Evolutionary conservation across 2,329 filamentous ascomycete species (phyloP), one percentile per base, ranked within the genome.

Genomic region (Sporothrix dimorphospora): DNA sequence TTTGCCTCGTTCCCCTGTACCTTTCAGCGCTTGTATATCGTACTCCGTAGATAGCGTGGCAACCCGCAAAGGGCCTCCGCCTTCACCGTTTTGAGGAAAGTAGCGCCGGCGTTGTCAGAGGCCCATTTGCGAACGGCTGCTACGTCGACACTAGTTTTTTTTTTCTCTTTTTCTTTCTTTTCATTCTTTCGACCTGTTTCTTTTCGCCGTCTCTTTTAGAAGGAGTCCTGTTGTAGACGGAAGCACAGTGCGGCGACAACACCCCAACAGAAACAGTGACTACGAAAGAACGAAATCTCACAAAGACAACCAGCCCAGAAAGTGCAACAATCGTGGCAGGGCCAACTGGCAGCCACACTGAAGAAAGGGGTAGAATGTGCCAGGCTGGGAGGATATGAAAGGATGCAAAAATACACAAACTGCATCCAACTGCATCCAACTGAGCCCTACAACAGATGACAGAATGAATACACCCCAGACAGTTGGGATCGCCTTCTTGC

Each of bases 121-220:
- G n/a, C 11, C 34, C 3, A 38, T 8, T 38, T 38, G 21, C 51
- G 51, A 27, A 30, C 21, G 55, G 55, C 16, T 59, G 55, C 55
- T 16, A 59, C 55, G 27, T 38, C 30, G 16, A 59, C 30, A 59
- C 55, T 34, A 59, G 55, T 63, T 42, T 63, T 24, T 40, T 38
- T 38, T 38, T 21, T 11, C 19, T 21, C 19, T 27, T 45, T 45
- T 45, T 27, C 47, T 21, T 8, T 21, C n/a, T 24, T 30, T 27
- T 24, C 9, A 53, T n/a, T 24, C 49, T 16, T 65, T 45, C 21
- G 38, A 45, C 59, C 38, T 45, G n/a, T 1, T 45, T 65, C 34
- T 63, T 45, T 63, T 40, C 19, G 59, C 59, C 59, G 38, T 45
- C 38, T 45, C 38, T 14, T 63, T 30, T 61, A 8, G 57, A 61